Base-by-base conservation (phyloP, 1,284 basidiomycete genomes). In the Cryptococcus sp. region DNA sequence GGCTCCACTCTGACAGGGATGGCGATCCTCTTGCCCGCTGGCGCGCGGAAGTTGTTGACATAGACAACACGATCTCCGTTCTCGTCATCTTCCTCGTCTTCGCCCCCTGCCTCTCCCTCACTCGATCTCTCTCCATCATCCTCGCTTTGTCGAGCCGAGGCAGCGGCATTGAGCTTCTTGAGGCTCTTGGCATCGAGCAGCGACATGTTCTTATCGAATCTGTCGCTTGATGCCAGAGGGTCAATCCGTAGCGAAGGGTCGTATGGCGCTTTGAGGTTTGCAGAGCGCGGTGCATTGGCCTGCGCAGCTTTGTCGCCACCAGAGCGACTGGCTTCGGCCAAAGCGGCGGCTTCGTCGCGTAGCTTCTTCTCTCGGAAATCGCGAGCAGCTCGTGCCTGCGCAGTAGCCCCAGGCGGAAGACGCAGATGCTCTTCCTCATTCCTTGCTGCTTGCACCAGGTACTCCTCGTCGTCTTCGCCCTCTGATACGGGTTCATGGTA, bases 1-100 rank as follows among this genome's bases (percentile, higher is more conserved):
- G 95, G 95, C 80, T 99, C 95, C 57, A 99, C 85, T 53, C 95
- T 86, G 38, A 99, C 88, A 39, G 95, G 94, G 1, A 99, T 85
- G 1, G 92, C 86, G 59, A 99, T 93, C 65, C 86, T 85, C 82
- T 97, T 98, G 19, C 95, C 95, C 47, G 84, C 81, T 1, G 90
- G 88, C 2, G 94, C 93, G 23, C 78, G 82, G 86, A 92, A 93
- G 60, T 87, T 84, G 60, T 89, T 82, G 49, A 90, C 87, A 69
- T 84, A 84, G 54, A 79, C 76, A 15, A 75, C 74, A 39, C 64
- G 59, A 41, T 74, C 62, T 8, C 58, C 65, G 17, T 59, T 62
- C 31, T 67, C 67, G 25, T 70, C 70, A 50, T 78, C 77, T 54
- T 78, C 77, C 45, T 74, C 74, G 41, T 75, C 74, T 17, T 73